Conservation (phyloP, 2,329 filamentous ascomycete species). For the Emmonsiellopsis sp. region DNA sequence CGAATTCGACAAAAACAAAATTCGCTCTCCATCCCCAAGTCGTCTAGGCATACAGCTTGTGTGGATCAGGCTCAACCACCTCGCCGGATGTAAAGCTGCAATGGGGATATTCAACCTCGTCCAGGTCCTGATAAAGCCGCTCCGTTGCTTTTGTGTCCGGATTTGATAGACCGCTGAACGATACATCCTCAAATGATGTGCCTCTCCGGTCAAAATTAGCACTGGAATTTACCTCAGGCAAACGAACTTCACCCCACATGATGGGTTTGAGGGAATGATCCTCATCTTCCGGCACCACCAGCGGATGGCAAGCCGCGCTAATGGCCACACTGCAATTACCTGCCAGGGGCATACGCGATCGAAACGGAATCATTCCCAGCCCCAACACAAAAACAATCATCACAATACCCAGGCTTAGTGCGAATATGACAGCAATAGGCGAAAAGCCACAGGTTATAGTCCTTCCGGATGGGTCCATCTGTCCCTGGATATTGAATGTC, state of each 20-base stretch:
- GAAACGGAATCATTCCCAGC: conserved; percentile 12
- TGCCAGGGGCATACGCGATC: conserved; percentile 19
- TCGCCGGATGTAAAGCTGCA: not conserved
- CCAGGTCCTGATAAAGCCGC: not conserved
- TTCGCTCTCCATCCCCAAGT: no score
- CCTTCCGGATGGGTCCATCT: not conserved
- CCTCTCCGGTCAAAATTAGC: not conserved
- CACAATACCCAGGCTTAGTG: conserved; percentile 9
- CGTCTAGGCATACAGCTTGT: not conserved
- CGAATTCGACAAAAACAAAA: no score
- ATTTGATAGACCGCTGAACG: no score
- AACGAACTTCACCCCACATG: not conserved
- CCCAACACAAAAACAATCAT: conserved; percentile 10
- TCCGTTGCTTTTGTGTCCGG: no score
- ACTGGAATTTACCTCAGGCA: not conserved
- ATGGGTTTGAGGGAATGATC: not conserved
- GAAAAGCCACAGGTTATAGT: conserved; percentile 13
- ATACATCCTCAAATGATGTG: not conserved
- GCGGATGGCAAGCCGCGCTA: conserved; percentile 24
- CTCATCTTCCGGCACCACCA: conserved; percentile 12
- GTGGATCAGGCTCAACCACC: not conserved
- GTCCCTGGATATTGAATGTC: conserved; percentile 10
- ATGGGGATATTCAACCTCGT: not conserved
- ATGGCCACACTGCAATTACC: conserved; percentile 25
- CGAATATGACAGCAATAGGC: conserved; percentile 13